These are phyloP conservation scores for Pseudocercospora eumusae DNA, from an alignment of 2,329 filamentous ascomycete genomes.

Conservation along the genomic window DNA sequence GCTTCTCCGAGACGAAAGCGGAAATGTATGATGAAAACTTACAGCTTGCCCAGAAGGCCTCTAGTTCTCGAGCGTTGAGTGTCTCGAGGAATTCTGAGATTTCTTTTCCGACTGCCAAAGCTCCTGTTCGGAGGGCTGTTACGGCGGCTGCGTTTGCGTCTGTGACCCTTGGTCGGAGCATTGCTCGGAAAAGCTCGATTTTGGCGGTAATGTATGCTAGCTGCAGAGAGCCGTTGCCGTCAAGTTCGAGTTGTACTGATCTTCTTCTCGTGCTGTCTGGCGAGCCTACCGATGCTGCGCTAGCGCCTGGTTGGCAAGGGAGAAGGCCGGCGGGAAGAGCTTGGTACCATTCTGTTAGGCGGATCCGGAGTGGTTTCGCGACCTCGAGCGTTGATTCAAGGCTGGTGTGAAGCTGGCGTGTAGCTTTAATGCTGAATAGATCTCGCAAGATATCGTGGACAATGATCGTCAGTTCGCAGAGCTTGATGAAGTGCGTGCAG, in stretches of 20 bases:
- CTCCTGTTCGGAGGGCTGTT: slow-evolving; percentile 38
- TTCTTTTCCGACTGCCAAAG: slow-evolving; percentile 37
- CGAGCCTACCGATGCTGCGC: slow-evolving; percentile 20
- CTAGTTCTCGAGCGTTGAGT: slow-evolving; percentile 36
- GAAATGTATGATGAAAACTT: slow-evolving; percentile 21
- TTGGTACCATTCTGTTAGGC: slow-evolving; percentile 53
- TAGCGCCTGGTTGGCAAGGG: slow-evolving; percentile 18
- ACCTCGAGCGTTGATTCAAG: slow-evolving; percentile 48
- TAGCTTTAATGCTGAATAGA: slow-evolving; percentile 38
- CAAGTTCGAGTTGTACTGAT: slow-evolving; percentile 45
- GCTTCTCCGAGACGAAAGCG: neutral
- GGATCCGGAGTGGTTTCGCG: slow-evolving; percentile 52
- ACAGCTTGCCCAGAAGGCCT: slow-evolving; percentile 42
- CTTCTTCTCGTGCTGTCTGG: slow-evolving; percentile 23
- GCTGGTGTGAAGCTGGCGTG: slow-evolving; percentile 48
- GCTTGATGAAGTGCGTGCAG: slow-evolving; percentile 51
- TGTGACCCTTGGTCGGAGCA: slow-evolving; percentile 46
- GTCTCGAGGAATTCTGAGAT: slow-evolving; percentile 37
- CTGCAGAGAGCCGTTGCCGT: slow-evolving; percentile 50
- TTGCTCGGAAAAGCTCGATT: slow-evolving; percentile 54
- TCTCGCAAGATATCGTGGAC: slow-evolving; percentile 54
- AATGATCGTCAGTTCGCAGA: slow-evolving; percentile 55
- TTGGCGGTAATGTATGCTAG: slow-evolving; percentile 56
- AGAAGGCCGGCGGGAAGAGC: slow-evolving; percentile 44
- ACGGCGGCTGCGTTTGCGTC: slow-evolving; percentile 35